Conservation (phyloP, 2,329 filamentous ascomycete species). For the Aspergillus sergii region DNA sequence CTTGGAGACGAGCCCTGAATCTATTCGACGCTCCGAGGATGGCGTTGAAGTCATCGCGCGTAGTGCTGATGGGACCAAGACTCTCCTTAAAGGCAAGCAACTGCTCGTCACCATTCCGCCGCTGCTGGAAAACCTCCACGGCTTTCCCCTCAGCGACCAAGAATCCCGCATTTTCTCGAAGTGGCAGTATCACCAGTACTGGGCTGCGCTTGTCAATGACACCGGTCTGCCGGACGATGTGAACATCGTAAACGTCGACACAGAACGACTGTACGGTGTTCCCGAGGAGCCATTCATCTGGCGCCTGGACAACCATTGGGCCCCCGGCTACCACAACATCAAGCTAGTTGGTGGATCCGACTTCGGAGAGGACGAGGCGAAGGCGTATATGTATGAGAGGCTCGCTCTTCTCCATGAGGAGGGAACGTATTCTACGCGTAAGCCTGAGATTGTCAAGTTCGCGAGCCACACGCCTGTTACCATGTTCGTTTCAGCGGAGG, state of each 20-base stretch:
- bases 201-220: background rate
- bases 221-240: background rate
- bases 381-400: background rate
- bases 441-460: background rate
- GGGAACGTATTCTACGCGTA: background rate
- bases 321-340: background rate
- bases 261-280: background rate
- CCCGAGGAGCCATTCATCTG: background rate
- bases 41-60: background rate
- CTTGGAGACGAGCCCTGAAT: slow-evolving; percentile 13
- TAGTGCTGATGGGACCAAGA: background rate
- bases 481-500: background rate
- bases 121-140: background rate
- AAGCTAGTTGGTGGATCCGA: background rate
- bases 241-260: background rate
- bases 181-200: background rate
- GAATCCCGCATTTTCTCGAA: background rate
- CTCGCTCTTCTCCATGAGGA: background rate
- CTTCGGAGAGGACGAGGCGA: background rate
- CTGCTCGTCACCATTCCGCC: background rate
- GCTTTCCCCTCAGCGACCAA: background rate
- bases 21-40: background rate
- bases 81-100: background rate
- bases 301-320: background rate
- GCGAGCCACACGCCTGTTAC: background rate